These are phyloP conservation scores for Suhomyces maxii DNA, from an alignment of 1,139 yeast genomes.

Conservation along the genomic window DNA sequence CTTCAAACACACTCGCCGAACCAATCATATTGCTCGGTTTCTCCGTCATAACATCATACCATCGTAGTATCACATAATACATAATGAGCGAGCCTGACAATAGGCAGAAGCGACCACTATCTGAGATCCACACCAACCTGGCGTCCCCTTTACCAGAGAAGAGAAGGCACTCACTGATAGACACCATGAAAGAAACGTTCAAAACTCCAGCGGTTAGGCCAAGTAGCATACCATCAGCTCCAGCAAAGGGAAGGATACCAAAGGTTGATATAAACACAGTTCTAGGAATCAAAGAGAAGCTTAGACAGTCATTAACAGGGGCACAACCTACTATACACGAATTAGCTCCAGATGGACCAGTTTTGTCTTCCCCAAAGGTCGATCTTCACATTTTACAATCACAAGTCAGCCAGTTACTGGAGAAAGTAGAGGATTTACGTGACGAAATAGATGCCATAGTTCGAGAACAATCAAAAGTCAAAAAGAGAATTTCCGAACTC, in stretches of 20 bases:
- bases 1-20: no score
- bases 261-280: conserved; percentile 12
- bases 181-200: not conserved
- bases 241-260: not conserved
- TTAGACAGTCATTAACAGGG: conserved; percentile 1
- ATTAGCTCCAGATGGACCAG: not conserved
- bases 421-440: conserved; percentile 11
- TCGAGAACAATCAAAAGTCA: conserved; percentile 13
- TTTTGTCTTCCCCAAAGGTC: not conserved
- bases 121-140: conserved; percentile 8
- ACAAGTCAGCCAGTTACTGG: conserved; percentile 4
- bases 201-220: conserved; percentile 2
- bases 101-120: conserved; percentile 8
- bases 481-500: conserved; percentile 8
- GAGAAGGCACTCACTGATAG: conserved; percentile 4
- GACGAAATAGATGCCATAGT: conserved; percentile 15
- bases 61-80: not conserved
- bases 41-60: not conserved
- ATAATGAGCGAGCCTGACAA: conserved; percentile 2
- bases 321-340: not conserved
- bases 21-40: no score
- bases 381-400: conserved; percentile 5
- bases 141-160: conserved; percentile 2
- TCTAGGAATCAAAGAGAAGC: conserved; percentile 10
- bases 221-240: conserved; percentile 8